phyloP scores from a whole-genome alignment of 2,329 filamentous ascomycete genomes.

The Ascochyta koolunga region DNA sequence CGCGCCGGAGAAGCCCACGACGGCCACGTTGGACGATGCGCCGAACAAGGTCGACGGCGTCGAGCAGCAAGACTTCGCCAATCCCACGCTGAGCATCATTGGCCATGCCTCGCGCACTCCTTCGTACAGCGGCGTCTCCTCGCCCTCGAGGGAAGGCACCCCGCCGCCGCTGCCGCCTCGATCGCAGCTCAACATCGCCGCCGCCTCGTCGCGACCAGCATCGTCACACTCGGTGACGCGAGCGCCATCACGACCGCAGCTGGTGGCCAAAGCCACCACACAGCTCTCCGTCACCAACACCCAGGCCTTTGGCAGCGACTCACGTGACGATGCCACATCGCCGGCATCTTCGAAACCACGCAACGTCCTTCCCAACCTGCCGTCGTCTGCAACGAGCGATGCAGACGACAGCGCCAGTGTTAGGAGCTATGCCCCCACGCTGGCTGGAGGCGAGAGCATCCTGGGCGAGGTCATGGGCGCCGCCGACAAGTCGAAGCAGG shows the following conservation, averaged over 20 bases:
- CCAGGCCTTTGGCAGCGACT: conserved; percentile 69
- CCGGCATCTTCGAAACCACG: conserved; percentile 46
- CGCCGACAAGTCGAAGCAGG: conserved; percentile 64
- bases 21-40: conserved; percentile 39
- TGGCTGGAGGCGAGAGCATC: conserved; percentile 75
- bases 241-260: conserved; percentile 49
- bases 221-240: conserved; percentile 48
- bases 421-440: conserved; percentile 68
- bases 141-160: conserved; percentile 51
- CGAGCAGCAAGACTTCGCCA: conserved; percentile 41
- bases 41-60: conserved; percentile 24
- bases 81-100: conserved; percentile 44
- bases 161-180: conserved; percentile 65
- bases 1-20: conserved; percentile 45
- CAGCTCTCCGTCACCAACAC: conserved; percentile 82
- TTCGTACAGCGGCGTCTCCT: conserved; percentile 31
- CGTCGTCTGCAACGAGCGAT: conserved; percentile 59
- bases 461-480: conserved; percentile 72
- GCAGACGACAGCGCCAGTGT: conserved; percentile 70
- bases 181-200: conserved; percentile 45
- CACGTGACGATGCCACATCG: conserved; percentile 33
- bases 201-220: conserved; percentile 43
- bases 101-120: conserved; percentile 32
- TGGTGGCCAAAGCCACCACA: conserved; percentile 75
- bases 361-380: conserved; percentile 46